Evolutionary conservation across 140 eudicot genomes (phyloP), one percentile per base, ranked within the genome.

Genomic region (Senecio squalidus): DNA sequence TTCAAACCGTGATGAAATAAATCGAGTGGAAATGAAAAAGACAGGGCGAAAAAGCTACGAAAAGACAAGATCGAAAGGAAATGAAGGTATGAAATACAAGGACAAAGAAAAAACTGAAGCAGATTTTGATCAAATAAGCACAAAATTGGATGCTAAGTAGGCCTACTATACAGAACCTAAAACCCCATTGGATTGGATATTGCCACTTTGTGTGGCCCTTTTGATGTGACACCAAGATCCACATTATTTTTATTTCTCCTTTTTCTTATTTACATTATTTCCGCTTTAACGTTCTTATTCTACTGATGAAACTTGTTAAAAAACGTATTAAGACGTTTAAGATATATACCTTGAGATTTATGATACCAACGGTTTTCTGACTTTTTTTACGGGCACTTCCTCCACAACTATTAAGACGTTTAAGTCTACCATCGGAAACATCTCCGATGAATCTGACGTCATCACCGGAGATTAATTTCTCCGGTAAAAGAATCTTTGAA

Each of bases 371-470:
- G 17, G 72, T 21, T 55, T 76, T 79, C 43, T 74, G 75, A 39
- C 36, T 72, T 58, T 74, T 84, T 20, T 63, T 64, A 9, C 54
- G 64, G 15, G 77, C 24, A 50, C 31, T 33, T 9, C 67, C 58
- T 0, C 74, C 80, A 13, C 76, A 71, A 30, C 78, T 62, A 15
- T 73, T 58, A 6, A 72, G 55, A 21, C 79, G 66, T 38, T 69
- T 65, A 21, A 75, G 66, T 16, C 76, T 58, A 0, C 65, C 66
- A 20, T 68, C 56, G 16, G 83, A 34, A 0, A 55, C 62, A 28
- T 84, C 84, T 7, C 96, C 96, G 73, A 88, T 84, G 54, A 88
- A 68, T 9, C 85, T 74, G 18, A 84, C 75, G 46, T 88, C 96
- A 50, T 76, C 77, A 0, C 76, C 76, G 60, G 79, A 17, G n/a